Evolutionary conservation across 139 green algal genomes (phyloP).

Genomic region (Chlorella sorokiniana): DNA sequence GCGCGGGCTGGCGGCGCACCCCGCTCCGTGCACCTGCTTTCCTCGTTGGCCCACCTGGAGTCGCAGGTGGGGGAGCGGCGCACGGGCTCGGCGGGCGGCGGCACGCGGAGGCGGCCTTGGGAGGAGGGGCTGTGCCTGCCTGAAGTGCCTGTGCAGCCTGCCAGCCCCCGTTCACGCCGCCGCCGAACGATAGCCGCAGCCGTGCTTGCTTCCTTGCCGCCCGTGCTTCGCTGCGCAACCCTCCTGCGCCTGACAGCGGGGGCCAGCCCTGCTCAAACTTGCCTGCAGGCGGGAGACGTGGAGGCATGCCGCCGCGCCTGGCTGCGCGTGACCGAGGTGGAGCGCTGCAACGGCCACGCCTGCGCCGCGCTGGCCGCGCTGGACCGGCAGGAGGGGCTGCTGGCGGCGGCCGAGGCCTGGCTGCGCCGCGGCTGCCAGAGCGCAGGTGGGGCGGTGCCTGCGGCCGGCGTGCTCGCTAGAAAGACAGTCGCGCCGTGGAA

Average conservation of each 20-base stretch:
- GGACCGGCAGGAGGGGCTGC: slow-evolving; percentile 55
- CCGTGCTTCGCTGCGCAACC: no score
- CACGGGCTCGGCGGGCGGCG: background rate
- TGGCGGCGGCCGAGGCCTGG: slow-evolving; percentile 42
- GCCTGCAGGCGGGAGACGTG: background rate
- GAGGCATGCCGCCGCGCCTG: background rate
- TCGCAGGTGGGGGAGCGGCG: background rate
- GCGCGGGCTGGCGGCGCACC: slow-evolving; percentile 1
- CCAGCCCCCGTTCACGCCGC: no score
- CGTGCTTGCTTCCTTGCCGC: no score
- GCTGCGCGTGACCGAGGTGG: slow-evolving; percentile 35
- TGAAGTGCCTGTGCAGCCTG: no score
- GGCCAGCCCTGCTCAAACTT: background rate
- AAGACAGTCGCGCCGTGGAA: background rate
- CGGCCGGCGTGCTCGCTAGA: background rate
- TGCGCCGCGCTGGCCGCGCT: slow-evolving; percentile 60
- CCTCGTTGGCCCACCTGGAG: slow-evolving; percentile 19
- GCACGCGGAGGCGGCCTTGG: no score
- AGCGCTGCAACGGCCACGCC: slow-evolving; percentile 56
- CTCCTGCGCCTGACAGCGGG: no score
- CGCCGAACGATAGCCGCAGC: no score
- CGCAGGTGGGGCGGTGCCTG: background rate
- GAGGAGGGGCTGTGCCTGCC: no score
- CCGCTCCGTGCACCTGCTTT: slow-evolving; percentile 12
- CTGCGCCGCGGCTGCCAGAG: slow-evolving; percentile 42